These are phyloP conservation scores for Logfia minima DNA, from an alignment of 129 eudicot species.

Conservation along the genomic window DNA sequence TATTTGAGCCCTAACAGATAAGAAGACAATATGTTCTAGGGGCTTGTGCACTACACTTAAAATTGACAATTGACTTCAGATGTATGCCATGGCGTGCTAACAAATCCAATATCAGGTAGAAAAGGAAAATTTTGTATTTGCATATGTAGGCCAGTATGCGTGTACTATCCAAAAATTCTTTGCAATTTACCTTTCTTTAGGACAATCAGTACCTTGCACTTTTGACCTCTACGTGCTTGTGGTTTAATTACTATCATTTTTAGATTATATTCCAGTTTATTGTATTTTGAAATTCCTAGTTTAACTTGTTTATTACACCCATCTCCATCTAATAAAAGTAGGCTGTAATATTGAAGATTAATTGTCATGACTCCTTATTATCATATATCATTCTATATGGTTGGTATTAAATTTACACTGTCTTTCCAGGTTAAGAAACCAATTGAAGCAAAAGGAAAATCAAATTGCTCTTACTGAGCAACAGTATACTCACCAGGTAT, in stretches of 20 bases:
- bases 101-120: not conserved
- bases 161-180: not conserved
- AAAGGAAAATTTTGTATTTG: not conserved
- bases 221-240: not conserved
- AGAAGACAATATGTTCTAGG: not conserved
- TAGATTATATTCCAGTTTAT: not conserved
- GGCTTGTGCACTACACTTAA: not conserved
- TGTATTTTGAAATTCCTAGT: not conserved
- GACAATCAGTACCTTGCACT: not conserved
- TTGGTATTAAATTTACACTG: constrained; percentile 8
- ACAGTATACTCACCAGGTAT: constrained; percentile 71
- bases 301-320: not conserved
- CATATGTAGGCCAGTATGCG: not conserved
- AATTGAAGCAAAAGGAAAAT: constrained; percentile 81
- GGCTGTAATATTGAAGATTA: not conserved
- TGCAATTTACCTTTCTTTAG: not conserved
- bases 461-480: constrained; percentile 82
- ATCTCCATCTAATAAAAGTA: not conserved
- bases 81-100: not conserved
- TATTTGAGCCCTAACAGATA: not conserved
- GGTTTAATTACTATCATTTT: not conserved
- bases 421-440: constrained; percentile 64
- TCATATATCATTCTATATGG: not conserved
- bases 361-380: not conserved
- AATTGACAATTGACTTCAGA: not conserved